Evolutionary conservation across 1,139 yeast genomes (phyloP), one percentile per base, ranked within the genome.

Genomic region (Saccharomyces uvarum): DNA sequence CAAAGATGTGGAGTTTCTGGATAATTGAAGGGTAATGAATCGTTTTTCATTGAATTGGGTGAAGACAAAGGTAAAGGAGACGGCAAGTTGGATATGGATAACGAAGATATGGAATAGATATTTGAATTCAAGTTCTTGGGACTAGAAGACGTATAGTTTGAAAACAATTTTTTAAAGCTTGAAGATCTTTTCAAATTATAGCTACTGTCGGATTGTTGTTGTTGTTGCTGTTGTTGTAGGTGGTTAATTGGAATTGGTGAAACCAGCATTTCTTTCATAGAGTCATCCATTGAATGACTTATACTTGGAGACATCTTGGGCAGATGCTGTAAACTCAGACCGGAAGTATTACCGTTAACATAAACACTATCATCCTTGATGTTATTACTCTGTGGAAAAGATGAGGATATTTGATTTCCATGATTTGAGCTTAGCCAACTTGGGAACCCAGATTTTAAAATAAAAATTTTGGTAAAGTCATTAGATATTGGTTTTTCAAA

Each of bases 401-500:
- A 16, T 9, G 44, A 38, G 5, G 44, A 31, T 19, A 32, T 6
- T 51, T 47, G n/a, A 56, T 53, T 3, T 44, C 51, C 48, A n/a
- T 52, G 47, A 32, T 51, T 42, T 31, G 56, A 54, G 24, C 54
- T 49, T 42, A 56, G 51, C 70, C 70, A 65, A 21, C 58, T 55
- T 28, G 57, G 47, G 32, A 65, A 53, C 7, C 69, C 70, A 29
- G 59, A 62, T 49, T 62, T 55, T 47, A 66, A 54, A 3, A 59
- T 53, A 29, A 58, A 59, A 8, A 68, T 53, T 47, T 53, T 61
- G 4, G 57, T 54, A 19, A 55, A 48, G n/a, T 51, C 42, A 2
- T 51, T 29, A 24, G 56, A 33, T 16, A 67, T 53, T 11, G 68
- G 67, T 54, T 60, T 64, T 19, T 63, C 66, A 53, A 65, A 63